Evolutionary conservation across 805 yeast genomes (phyloP).

Genomic region (Saccharomycopsis capsularis): DNA sequence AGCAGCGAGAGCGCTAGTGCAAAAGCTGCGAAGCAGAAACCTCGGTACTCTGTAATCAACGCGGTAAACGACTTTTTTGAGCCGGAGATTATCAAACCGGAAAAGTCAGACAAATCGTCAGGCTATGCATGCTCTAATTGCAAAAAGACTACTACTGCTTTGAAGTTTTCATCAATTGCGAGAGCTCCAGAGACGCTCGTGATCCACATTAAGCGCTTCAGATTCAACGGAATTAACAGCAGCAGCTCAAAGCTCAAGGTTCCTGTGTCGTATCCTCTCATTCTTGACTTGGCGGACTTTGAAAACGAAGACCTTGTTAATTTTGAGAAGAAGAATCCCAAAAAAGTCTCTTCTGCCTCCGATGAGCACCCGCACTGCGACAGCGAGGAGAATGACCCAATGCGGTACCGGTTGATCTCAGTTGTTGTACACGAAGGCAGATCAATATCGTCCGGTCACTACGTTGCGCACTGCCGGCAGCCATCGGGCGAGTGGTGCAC

Average conservation of each 20-base stretch:
- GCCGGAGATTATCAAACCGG: slow-evolving; percentile 68
- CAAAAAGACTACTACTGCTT: slow-evolving; percentile 66
- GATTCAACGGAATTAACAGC: slow-evolving; percentile 66
- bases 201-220: slow-evolving; percentile 84
- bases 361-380: too few species aligned
- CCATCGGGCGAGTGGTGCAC: slow-evolving; percentile 91
- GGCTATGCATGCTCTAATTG: slow-evolving; percentile 90
- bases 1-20: not conserved
- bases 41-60: slow-evolving; percentile 58
- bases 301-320: slow-evolving; percentile 31
- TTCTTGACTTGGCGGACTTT: slow-evolving; percentile 64
- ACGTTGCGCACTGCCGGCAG: slow-evolving; percentile 83
- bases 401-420: slow-evolving; percentile 63
- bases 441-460: slow-evolving; percentile 88
- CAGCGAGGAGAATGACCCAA: slow-evolving; percentile 38
- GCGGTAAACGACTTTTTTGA: slow-evolving; percentile 78
- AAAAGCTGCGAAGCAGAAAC: slow-evolving; percentile 20
- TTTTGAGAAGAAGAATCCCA: slow-evolving; percentile 22
- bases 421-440: slow-evolving; percentile 95
- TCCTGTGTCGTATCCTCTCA: slow-evolving; percentile 72
- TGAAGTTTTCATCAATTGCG: slow-evolving; percentile 65
- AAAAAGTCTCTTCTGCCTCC: slow-evolving; percentile 18
- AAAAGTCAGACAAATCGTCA: slow-evolving; percentile 49
- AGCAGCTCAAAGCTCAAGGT: slow-evolving; percentile 82
- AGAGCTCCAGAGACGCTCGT: slow-evolving; percentile 84